These are phyloP conservation scores for Protostelium mycophagum DNA, from an alignment of 78 protist species.

Conservation along the genomic window DNA sequence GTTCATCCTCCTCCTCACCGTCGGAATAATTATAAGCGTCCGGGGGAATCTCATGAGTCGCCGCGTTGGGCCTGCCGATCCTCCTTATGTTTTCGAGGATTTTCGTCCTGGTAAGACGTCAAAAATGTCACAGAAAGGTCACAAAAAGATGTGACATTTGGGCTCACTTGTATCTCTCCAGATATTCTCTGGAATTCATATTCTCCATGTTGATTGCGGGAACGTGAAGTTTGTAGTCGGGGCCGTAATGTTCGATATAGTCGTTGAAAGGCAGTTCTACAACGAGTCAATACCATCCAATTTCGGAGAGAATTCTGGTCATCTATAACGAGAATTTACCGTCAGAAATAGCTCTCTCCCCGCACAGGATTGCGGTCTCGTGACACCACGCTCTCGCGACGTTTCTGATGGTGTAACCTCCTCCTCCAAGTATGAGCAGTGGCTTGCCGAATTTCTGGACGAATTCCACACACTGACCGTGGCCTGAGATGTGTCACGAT, in stretches of 20 bases:
- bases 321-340: constrained; percentile 10
- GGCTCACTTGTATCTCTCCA: constrained; percentile 57
- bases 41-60: constrained; percentile 52
- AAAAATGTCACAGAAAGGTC: neutral
- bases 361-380: constrained; percentile 80
- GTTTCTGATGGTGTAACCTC: constrained; percentile 98
- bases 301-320: neutral
- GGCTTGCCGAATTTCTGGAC: constrained; percentile 85
- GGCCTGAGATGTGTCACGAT: constrained; percentile 68
- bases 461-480: constrained; percentile 85
- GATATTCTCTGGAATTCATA: constrained; percentile 71
- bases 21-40: constrained; percentile 20
- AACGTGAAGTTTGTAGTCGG: constrained; percentile 85
- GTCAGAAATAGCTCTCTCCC: constrained; percentile 40
- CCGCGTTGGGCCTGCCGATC: constrained; percentile 38
- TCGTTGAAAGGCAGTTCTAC: constrained; percentile 92
- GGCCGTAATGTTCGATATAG: constrained; percentile 93
- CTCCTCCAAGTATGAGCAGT: constrained; percentile 96
- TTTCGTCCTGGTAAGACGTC: constrained; percentile 3
- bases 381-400: constrained; percentile 99
- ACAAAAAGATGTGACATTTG: no score
- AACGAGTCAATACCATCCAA: neutral
- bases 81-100: constrained; percentile 44
- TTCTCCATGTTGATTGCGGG: constrained; percentile 82
- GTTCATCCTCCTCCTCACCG: constrained; percentile 33